Conservation (phyloP, 2,329 filamentous ascomycete genomes). For the Aaosphaeria arxii region DNA sequence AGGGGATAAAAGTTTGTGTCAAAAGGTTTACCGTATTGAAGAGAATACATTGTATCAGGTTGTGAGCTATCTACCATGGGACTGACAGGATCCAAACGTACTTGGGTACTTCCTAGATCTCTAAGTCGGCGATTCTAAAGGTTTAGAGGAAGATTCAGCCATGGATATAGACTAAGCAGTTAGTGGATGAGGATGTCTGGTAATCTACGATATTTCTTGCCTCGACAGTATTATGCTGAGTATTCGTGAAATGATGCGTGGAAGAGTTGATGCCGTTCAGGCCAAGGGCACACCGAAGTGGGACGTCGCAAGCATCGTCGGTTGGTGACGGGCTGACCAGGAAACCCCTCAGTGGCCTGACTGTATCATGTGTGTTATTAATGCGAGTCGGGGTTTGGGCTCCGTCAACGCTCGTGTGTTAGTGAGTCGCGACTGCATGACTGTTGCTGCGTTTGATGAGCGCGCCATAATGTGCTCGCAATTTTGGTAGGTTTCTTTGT, state of each 20-base stretch:
- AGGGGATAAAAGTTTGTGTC: too few relatives aligned
- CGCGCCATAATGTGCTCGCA: slow-evolving; percentile 10
- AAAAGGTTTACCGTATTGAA: too few relatives aligned
- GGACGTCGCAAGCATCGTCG: slow-evolving; percentile 9
- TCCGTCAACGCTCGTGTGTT: slow-evolving; percentile 4
- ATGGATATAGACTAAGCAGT: too few relatives aligned
- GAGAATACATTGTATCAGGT: too few relatives aligned
- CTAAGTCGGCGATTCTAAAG: too few relatives aligned
- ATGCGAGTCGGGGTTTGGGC: slow-evolving; percentile 5
- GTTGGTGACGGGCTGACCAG: slow-evolving; percentile 6
- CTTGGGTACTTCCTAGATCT: too few relatives aligned
- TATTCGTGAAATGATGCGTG: neutral
- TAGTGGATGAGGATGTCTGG: neutral
- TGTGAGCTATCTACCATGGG: too few relatives aligned
- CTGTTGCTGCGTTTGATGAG: slow-evolving; percentile 9
- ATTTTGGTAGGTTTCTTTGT: slow-evolving; percentile 5
- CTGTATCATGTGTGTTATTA: slow-evolving; percentile 1
- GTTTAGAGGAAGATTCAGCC: too few relatives aligned
- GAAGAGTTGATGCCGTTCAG: slow-evolving; percentile 3
- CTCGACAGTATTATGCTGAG: neutral
- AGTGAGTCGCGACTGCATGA: slow-evolving; percentile 10
- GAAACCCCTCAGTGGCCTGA: slow-evolving; percentile 11
- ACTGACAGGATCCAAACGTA: too few relatives aligned
- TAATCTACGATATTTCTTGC: neutral
- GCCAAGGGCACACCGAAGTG: slow-evolving; percentile 1